Evolutionary conservation across 495 filamentous ascomycete species (phyloP).

Genomic region (Elasticomyces elasticus): DNA sequence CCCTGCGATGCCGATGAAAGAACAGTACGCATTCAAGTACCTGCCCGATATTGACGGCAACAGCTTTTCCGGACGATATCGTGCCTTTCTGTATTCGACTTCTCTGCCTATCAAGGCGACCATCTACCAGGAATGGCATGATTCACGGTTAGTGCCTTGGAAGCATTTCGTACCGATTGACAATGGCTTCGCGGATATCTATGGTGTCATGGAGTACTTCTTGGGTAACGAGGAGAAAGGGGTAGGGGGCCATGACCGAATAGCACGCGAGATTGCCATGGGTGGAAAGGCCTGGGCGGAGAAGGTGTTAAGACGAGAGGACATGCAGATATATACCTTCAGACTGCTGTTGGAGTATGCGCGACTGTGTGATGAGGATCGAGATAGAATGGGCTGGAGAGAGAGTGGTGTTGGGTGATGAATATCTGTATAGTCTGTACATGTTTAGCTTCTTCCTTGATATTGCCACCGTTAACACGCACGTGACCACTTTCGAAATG

Average conservation of each 20-base stretch:
- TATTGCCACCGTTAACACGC: no score
- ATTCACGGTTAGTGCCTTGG: slow-evolving; percentile 30
- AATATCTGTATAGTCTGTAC: background rate
- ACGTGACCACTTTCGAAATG: background rate
- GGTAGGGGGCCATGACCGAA: slow-evolving; percentile 44
- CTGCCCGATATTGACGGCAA: slow-evolving; percentile 34
- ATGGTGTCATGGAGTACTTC: slow-evolving; percentile 71
- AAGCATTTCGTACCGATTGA: slow-evolving; percentile 66
- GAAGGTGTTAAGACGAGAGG: slow-evolving; percentile 56
- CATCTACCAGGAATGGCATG: slow-evolving; percentile 35
- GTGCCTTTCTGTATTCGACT: slow-evolving; percentile 21
- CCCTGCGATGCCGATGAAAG: slow-evolving; percentile 13
- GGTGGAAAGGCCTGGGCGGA: slow-evolving; percentile 59
- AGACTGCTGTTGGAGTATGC: slow-evolving; percentile 63
- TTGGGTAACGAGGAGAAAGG: slow-evolving; percentile 39
- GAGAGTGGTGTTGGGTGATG: slow-evolving; percentile 27
- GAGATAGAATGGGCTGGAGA: slow-evolving; percentile 59
- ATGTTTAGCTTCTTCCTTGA: background rate
- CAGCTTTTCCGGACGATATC: slow-evolving; percentile 27
- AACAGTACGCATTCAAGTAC: slow-evolving; percentile 30
- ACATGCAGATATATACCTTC: slow-evolving; percentile 63
- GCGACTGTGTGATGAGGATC: slow-evolving; percentile 52
- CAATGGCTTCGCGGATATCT: slow-evolving; percentile 65
- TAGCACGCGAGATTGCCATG: slow-evolving; percentile 51
- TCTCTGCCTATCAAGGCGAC: slow-evolving; percentile 33